Base-by-base conservation (phyloP, 2,329 filamentous ascomycete genomes). In the Trichoderma pleuroti region DNA sequence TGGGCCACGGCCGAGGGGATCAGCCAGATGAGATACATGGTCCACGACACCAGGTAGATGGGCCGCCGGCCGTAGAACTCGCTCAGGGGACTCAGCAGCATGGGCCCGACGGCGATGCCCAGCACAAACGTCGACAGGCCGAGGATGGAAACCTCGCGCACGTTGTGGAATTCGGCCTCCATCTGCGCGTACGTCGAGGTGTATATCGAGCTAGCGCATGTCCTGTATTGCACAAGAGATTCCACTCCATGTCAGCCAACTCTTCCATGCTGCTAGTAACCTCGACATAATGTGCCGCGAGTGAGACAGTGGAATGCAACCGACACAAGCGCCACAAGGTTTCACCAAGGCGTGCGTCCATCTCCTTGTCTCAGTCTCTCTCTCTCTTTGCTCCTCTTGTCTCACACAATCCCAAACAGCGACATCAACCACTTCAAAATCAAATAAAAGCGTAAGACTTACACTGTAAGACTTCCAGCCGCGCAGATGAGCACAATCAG, bases 181-280 rank as follows among this genome's bases (percentile, higher is more conserved):
- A 97, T 88, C 80, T 96, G 92, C 21, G 76, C 78, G 79, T 97
- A 98, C 0, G 92, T 96, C 14, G 89, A 88, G 0, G 93, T 95
- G 80, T 98, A 97, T 75, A 97, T 89, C n/a, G 93, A 96, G 61
- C 92, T 94, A 1, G 92, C 89, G 78, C 91, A 93, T 10, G 94
- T 97, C 68, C 92, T 94, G 75, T 66, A 54, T 21, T 32, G 28
- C 46, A 34, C 26, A 30, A 30, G 26, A 30, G 52, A 26, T 18
- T 12, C 18, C 18, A 32, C 30, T 12, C 28, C 36, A 39, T 66
- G 63, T 66, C 46, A 66, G 63, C 10, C 28, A n/a, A 42, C n/a
- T 16, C 16, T 28, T 30, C n/a, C n/a, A n/a, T n/a, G 54, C 12
- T 46, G 21, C 18, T 42, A 26, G 24, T 26, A 39, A 61, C 32